phyloP scores from a whole-genome alignment of 805 yeast species.

The Wickerhamomyces tratensis region DNA sequence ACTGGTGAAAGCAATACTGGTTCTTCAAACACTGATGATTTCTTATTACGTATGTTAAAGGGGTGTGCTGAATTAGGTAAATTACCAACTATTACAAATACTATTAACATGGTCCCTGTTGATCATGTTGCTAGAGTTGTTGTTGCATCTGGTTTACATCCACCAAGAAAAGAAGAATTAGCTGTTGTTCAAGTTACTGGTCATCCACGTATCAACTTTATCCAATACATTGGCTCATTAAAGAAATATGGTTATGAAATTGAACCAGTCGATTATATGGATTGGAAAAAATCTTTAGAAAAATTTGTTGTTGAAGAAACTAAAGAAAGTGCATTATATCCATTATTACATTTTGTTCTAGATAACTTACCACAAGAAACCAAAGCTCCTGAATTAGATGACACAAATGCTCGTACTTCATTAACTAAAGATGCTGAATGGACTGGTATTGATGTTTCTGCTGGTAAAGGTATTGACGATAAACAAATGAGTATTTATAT shows the following conservation, averaged over 20 bases:
- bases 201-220: constrained; percentile 84
- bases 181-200: constrained; percentile 95
- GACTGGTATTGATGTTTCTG: constrained; percentile 58
- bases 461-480: constrained; percentile 67
- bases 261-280: constrained; percentile 51
- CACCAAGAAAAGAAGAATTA: constrained; percentile 43
- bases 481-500: constrained; percentile 67
- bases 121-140: constrained; percentile 95
- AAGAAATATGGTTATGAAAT: constrained; percentile 66
- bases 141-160: constrained; percentile 73
- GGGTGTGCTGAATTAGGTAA: constrained; percentile 85
- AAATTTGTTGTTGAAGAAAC: constrained; percentile 63
- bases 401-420: constrained; percentile 65
- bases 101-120: constrained; percentile 94
- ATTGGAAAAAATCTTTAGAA: constrained; percentile 76
- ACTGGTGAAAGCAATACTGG: constrained; percentile 83
- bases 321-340: constrained; percentile 82
- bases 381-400: constrained; percentile 93
- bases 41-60: constrained; percentile 86
- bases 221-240: constrained; percentile 61
- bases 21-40: constrained; percentile 92
- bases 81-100: constrained; percentile 78
- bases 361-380: constrained; percentile 88
- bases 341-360: constrained; percentile 86
- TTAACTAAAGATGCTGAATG: constrained; percentile 49